Percentiles rank a stretch among this genome's conserved stretches.
Conservation (phyloP, 495 filamentous ascomycete genomes). For the Daldinia decipiens region DNA sequence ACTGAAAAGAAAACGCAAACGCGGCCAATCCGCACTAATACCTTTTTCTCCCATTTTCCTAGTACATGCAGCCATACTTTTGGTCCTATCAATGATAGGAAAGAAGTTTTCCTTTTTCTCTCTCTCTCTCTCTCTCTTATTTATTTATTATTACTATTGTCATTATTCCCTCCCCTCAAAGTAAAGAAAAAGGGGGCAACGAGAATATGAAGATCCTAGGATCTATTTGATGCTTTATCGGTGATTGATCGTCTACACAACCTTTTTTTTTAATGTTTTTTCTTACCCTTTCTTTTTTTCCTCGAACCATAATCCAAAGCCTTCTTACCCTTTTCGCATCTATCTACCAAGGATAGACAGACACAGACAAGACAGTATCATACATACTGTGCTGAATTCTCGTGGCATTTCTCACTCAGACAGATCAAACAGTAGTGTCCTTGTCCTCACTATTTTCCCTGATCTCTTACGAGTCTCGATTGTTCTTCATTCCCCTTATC, state of each 20-base stretch:
- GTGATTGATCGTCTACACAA: slow-evolving; percentile 36
- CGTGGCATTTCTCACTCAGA: slow-evolving; percentile 12
- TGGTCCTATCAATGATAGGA: slow-evolving; percentile 31
- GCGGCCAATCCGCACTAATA: slow-evolving; percentile 41
- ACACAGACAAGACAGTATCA: slow-evolving; percentile 18
- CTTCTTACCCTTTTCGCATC: background rate
- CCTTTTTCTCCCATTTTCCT: slow-evolving; percentile 29
- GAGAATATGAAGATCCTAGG: slow-evolving; percentile 18
- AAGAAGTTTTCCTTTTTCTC: slow-evolving; percentile 38
- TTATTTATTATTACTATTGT: slow-evolving; percentile 37
- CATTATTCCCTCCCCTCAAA: slow-evolving; percentile 30
- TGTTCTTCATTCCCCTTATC: slow-evolving; percentile 25
- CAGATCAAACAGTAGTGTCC: slow-evolving; percentile 24
- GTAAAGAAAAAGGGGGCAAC: slow-evolving; percentile 10
- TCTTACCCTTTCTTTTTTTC: slow-evolving; percentile 3
- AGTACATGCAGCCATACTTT: slow-evolving; percentile 26
- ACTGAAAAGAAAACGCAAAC: slow-evolving; percentile 27
- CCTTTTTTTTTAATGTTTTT: slow-evolving; percentile 13
- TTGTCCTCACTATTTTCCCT: slow-evolving; percentile 29
- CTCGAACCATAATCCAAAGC: slow-evolving; percentile 24
- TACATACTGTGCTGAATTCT: slow-evolving; percentile 28
- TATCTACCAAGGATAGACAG: slow-evolving; percentile 19
- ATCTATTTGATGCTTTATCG: slow-evolving; percentile 36
- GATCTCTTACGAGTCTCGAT: slow-evolving; percentile 21
- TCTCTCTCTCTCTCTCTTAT: slow-evolving; percentile 27